These are phyloP conservation scores for Torulaspora microellipsoides DNA, from an alignment of 805 yeast genomes.

Conservation along the genomic window DNA sequence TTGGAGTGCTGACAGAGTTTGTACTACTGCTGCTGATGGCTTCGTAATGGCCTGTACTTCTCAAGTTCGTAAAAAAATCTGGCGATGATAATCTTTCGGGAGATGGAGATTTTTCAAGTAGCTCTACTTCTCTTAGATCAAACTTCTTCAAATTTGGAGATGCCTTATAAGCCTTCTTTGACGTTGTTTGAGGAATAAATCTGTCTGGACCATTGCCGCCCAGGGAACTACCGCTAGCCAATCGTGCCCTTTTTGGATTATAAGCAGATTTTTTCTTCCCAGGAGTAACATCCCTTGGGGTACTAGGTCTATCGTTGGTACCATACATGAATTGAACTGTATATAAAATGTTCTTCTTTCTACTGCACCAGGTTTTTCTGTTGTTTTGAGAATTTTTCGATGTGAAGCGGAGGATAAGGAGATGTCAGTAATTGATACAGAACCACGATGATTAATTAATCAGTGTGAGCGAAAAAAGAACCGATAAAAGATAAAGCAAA, in stretches of 20 bases:
- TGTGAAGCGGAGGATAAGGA: conserved; percentile 2
- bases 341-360: not conserved
- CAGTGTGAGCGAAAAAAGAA: too few relatives aligned
- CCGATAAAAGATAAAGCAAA: too few relatives aligned
- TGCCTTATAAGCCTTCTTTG: conserved; percentile 28
- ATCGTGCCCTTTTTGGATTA: conserved; percentile 2
- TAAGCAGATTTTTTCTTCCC: not conserved
- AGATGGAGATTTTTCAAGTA: conserved; percentile 20
- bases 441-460: too few relatives aligned
- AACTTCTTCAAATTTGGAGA: conserved; percentile 17
- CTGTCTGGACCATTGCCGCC: conserved; percentile 33
- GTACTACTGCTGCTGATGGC: conserved; percentile 13
- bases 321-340: conserved; percentile 3
- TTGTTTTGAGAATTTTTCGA: not conserved
- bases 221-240: conserved; percentile 1
- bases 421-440: conserved; percentile 2
- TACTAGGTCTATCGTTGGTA: conserved; percentile 7
- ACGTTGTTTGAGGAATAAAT: conserved; percentile 37
- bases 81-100: conserved; percentile 31
- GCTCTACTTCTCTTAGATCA: conserved; percentile 12
- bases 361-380: conserved; percentile 1
- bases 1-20: conserved; percentile 1
- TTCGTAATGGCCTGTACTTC: conserved; percentile 23
- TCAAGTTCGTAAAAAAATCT: conserved; percentile 28
- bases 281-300: conserved; percentile 2